Evolutionary conservation across 2,329 filamentous ascomycete genomes (phyloP), one percentile per base, ranked within the genome.

Genomic region (Drechslerella coelobrocha): DNA sequence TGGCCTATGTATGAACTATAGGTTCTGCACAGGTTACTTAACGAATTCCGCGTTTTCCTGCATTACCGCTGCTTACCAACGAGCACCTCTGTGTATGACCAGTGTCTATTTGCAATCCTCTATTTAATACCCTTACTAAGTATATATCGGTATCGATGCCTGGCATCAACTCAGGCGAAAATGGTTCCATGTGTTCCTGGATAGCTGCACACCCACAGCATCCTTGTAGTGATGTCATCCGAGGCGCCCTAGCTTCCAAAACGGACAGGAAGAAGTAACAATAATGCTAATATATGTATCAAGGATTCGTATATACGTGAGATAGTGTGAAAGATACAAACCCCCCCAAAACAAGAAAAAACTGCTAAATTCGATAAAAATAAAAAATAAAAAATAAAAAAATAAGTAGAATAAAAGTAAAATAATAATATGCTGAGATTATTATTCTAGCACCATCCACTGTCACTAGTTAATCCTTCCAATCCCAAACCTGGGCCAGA

Each of bases 401-500:
- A 9, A 61, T 21, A 24, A n/a, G 24, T 23, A 41, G 37, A 53
- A 14, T 2, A 45, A 21, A 48, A 37, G 19, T 47, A 47, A 47
- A 6, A 27, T 8, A 23, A 48, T 31, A 24, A 37, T 47, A 59
- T 41, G 29, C 50, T 48, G 19, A 43, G 31, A 26, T 19, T 26
- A 8, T 14, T 37, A 43, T 23, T 17, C 47, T 23, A 17, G 31
- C 23, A 37, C 21, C n/a, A 14, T 27, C 43, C 14, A 24, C 24
- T 14, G 37, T 21, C 7, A 17, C 21, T 6, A 6, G 24, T 34
- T 78, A 87, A 73, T 91, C 87, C 73, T 94, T 88, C 94, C 94
- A 99, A 68, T 92, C 94, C 94, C 94, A 99, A 45, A 99, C 94
- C 76, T 94, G 92, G 72, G 88, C 87, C 68, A 99, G 84, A 80